Percentiles rank a stretch among this genome's conserved stretches.
These are phyloP conservation scores for Phytophthora niederhauseri DNA, from an alignment of 352 stramenopile genomes.

Conservation along the genomic window DNA sequence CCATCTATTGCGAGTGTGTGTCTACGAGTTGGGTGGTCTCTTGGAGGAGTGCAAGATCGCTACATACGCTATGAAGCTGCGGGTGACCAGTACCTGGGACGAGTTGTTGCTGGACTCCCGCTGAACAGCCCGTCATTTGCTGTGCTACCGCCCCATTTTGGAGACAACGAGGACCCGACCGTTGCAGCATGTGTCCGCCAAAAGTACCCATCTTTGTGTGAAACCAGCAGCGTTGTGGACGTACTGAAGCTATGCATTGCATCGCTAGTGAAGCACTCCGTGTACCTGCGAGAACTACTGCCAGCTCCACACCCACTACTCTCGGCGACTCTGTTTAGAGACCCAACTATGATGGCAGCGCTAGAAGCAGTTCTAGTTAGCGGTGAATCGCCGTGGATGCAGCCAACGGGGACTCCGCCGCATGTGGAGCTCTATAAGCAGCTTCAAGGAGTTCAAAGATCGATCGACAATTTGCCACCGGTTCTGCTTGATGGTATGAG, in stretches of 20 bases:
- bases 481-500: slow-evolving; percentile 12
- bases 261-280: no score
- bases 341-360: no score
- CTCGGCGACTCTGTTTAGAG: no score
- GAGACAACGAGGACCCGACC: no score
- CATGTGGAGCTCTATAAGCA: slow-evolving; percentile 19
- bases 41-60: slow-evolving; percentile 22
- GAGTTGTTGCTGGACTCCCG: slow-evolving; percentile 15
- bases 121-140: slow-evolving; percentile 16
- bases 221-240: no score
- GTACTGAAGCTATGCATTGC: no score
- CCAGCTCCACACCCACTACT: no score
- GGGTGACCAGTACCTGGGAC: slow-evolving; percentile 23
- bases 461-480: slow-evolving; percentile 14
- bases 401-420: slow-evolving; percentile 3
- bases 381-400: slow-evolving; percentile 3
- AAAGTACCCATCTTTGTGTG: no score
- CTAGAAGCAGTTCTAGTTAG: no score
- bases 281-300: no score
- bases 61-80: slow-evolving; percentile 27
- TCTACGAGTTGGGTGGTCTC: slow-evolving; percentile 12
- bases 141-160: slow-evolving; percentile 15
- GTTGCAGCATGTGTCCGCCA: no score
- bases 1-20: slow-evolving; percentile 25
- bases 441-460: slow-evolving; percentile 4